Conservation (phyloP, 108 stramenopile species). For the Skeletonema marinoi region DNA sequence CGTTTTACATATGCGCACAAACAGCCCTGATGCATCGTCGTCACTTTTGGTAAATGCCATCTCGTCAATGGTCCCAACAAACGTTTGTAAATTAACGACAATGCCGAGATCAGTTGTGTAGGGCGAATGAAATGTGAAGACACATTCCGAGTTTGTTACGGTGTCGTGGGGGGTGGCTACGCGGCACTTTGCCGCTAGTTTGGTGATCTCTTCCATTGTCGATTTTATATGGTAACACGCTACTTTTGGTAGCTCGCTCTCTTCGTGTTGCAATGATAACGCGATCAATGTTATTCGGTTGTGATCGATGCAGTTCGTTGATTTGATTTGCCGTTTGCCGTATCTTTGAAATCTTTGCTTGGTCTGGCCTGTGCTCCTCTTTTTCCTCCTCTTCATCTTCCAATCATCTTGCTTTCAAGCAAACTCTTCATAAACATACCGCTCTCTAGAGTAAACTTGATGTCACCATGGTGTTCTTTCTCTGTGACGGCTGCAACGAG, state of each 20-base stretch:
- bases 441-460: background rate
- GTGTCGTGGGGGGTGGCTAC: constrained; percentile 64
- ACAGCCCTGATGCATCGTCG: constrained; percentile 62
- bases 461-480: constrained; percentile 84
- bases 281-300: too few species aligned
- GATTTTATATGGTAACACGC: too few species aligned
- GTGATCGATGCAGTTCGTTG: too few species aligned
- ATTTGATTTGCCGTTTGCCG: too few species aligned
- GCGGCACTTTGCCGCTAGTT: constrained; percentile 60
- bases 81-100: constrained; percentile 87
- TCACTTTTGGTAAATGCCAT: constrained; percentile 53
- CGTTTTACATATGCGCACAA: constrained; percentile 75
- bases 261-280: too few species aligned
- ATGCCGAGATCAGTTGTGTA: constrained; percentile 77
- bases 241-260: too few species aligned
- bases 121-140: constrained; percentile 89
- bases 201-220: constrained; percentile 61
- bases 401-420: too few species aligned
- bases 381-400: too few species aligned
- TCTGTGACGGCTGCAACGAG: constrained; percentile 89
- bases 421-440: background rate
- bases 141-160: constrained; percentile 93
- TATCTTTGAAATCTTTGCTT: too few species aligned
- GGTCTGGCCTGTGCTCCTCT: too few species aligned
- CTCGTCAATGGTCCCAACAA: constrained; percentile 81